A percentile compares a stretch with the other conserved stretches of the same genome.
These are phyloP conservation scores for Trypanosoma platydactyli DNA, from an alignment of 208 protist species.

Conservation along the genomic window DNA sequence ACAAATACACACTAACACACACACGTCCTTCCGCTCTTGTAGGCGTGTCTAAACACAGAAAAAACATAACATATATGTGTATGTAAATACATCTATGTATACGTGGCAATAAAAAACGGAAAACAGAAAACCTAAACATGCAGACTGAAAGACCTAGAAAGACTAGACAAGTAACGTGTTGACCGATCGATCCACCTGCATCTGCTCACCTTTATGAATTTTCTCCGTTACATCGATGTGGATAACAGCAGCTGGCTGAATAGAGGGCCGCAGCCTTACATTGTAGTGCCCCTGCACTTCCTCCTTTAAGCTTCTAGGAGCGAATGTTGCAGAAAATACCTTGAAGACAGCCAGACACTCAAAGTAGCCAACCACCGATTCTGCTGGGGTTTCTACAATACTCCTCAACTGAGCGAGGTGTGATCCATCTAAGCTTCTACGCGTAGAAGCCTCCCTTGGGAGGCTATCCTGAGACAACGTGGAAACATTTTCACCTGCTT, in stretches of 20 bases:
- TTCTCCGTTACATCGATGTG: constrained; percentile 21
- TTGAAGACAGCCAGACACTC: constrained; percentile 62
- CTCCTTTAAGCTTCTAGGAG: background rate
- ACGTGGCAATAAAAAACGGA: constrained; percentile 24
- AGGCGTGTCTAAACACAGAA: background rate
- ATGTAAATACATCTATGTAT: constrained; percentile 12
- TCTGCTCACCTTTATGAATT: constrained; percentile 14
- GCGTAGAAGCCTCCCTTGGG: background rate
- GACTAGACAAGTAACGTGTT: constrained; percentile 10
- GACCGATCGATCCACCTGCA: constrained; percentile 14
- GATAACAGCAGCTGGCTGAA: constrained; percentile 26
- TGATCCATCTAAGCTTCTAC: background rate
- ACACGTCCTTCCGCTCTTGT: no score
- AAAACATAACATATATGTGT: no score
- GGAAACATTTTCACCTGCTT: constrained; percentile 2
- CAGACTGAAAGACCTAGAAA: constrained; percentile 9
- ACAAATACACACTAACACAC: no score
- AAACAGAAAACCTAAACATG: constrained; percentile 3
- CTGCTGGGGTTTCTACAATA: constrained; percentile 39
- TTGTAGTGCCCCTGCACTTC: constrained; percentile 20
- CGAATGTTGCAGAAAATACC: constrained; percentile 28
- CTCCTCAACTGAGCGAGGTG: constrained; percentile 10
- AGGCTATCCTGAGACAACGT: background rate
- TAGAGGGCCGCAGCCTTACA: constrained; percentile 15
- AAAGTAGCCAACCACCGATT: constrained; percentile 53